These are phyloP conservation scores for Helianthus annuus DNA, from an alignment of 129 eudicot species.

Conservation along the genomic window DNA sequence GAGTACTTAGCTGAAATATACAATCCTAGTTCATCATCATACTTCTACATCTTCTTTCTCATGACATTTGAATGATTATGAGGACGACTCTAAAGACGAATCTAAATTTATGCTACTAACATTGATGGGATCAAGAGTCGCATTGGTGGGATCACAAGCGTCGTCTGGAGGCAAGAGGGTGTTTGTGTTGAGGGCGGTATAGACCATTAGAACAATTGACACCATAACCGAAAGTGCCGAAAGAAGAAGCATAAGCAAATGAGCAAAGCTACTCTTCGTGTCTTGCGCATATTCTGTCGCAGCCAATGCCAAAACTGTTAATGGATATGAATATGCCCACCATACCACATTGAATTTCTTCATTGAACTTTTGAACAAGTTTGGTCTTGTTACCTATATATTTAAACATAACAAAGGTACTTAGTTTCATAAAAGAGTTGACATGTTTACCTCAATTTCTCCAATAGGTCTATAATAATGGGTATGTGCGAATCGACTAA, in stretches of 20 bases:
- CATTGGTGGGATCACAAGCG: slow-evolving; percentile 21
- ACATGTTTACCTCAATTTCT: background rate
- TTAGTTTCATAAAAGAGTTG: background rate
- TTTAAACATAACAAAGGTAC: slow-evolving; percentile 2
- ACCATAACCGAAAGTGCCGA: slow-evolving; percentile 55
- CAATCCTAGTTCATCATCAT: slow-evolving; percentile 3
- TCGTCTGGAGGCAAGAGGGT: slow-evolving; percentile 35
- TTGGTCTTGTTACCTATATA: slow-evolving; percentile 51
- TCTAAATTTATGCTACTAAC: slow-evolving; percentile 8
- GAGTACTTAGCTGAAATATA: slow-evolving; percentile 21
- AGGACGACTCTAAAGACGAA: background rate
- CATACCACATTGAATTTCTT: slow-evolving; percentile 61
- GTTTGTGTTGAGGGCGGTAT: slow-evolving; percentile 48
- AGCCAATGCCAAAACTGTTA: slow-evolving; percentile 56
- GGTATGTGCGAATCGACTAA: background rate
- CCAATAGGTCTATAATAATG: background rate
- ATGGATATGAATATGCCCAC: slow-evolving; percentile 69
- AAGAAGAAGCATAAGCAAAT: slow-evolving; percentile 48
- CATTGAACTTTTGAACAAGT: slow-evolving; percentile 64
- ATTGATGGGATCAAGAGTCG: slow-evolving; percentile 2
- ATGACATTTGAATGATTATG: background rate
- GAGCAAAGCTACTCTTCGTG: slow-evolving; percentile 43
- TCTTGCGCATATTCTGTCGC: slow-evolving; percentile 59
- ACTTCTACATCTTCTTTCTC: slow-evolving; percentile 14
- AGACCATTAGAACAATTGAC: slow-evolving; percentile 45